phyloP scores from a whole-genome alignment of 768 basidiomycete species.

The Cystofilobasidium capitatum region DNA sequence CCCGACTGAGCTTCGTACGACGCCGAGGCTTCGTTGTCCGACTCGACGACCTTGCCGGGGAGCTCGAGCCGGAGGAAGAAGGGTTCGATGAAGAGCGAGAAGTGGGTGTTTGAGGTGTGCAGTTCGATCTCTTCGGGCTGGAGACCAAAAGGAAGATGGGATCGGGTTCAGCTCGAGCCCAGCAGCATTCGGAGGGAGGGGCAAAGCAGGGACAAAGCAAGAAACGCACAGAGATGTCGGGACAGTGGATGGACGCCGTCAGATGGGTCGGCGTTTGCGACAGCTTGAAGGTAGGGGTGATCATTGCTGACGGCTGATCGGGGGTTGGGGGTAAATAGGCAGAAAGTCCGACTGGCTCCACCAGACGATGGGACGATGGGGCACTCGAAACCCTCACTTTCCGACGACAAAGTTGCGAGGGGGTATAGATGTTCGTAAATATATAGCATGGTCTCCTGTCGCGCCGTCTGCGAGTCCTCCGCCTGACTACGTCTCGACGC shows the following conservation, averaged over 20 bases:
- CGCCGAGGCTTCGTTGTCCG: slow-evolving; percentile 56
- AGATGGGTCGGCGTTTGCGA: slow-evolving; percentile 9
- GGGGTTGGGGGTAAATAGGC: not conserved
- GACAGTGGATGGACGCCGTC: slow-evolving; percentile 7
- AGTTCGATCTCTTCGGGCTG: slow-evolving; percentile 72
- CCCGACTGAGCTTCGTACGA: slow-evolving; percentile 68
- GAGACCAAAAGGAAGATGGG: slow-evolving; percentile 22
- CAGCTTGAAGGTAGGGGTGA: slow-evolving; percentile 18
- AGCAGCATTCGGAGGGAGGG: slow-evolving; percentile 16
- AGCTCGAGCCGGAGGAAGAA: slow-evolving; percentile 77
- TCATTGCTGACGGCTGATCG: not conserved
- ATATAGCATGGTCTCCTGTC: not conserved
- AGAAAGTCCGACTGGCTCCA: not conserved
- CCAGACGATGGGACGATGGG: no score
- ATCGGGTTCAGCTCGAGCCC: not conserved
- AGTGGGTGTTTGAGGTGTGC: slow-evolving; percentile 55
- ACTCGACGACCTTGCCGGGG: slow-evolving; percentile 54
- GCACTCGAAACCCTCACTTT: no score
- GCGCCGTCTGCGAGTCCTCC: not conserved
- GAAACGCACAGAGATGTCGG: not conserved
- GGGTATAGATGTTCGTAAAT: no score
- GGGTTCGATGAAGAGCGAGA: slow-evolving; percentile 69
- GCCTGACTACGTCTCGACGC: not conserved
- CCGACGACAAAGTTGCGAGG: no score
- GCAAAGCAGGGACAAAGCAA: not conserved